Base-by-base conservation (phyloP, 73 alveolate genomes). In the Paramecium tetraurelia region DNA sequence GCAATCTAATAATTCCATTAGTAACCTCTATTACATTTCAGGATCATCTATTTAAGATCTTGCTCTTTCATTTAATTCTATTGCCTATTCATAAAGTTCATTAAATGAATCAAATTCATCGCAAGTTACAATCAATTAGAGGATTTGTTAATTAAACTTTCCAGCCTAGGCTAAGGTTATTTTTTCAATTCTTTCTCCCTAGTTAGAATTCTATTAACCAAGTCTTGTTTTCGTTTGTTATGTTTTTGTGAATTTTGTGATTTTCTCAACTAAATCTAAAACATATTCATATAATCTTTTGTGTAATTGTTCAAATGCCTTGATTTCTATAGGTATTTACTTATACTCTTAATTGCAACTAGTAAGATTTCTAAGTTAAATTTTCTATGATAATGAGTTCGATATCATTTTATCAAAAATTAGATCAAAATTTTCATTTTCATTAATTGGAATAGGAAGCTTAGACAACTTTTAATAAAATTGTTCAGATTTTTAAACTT, bases 151-250 rank as follows among this genome's bases (percentile, higher is more conserved):
- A 35, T 21, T 41, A n/a, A 75, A 41, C 3, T 7, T 21, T n/a
- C 59, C 69, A 12, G 87, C 87, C 38, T 75, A 36, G 14, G 38
- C 5, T 29, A 75, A 14, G 35, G 87, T 35, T 31, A 75, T 35
- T 75, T 75, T 75, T 41, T 75, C 87, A 36, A 41, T 75, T 41
- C 35, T 75, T 22, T 75, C 87, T 29, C 59, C 87, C 38, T 75
- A 75, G 16, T 75, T 75, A 1, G 58, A 75, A 4, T 12, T 75
- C 2, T 75, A 75, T 35, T 75, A 41, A 5, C 68, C 87, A 20
- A 75, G 11, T 20, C 87, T 75, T 3, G 87, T 75, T 75, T 75
- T 75, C 6, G 58, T 75, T 75, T 75, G 18, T 36, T 75, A 41
- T 12, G 10, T 75, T 10, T 75, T 75, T 5, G 59, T 75, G 38